Evolutionary conservation across 495 filamentous ascomycete species (phyloP).

Genomic region (Chaetomium fimeti): DNA sequence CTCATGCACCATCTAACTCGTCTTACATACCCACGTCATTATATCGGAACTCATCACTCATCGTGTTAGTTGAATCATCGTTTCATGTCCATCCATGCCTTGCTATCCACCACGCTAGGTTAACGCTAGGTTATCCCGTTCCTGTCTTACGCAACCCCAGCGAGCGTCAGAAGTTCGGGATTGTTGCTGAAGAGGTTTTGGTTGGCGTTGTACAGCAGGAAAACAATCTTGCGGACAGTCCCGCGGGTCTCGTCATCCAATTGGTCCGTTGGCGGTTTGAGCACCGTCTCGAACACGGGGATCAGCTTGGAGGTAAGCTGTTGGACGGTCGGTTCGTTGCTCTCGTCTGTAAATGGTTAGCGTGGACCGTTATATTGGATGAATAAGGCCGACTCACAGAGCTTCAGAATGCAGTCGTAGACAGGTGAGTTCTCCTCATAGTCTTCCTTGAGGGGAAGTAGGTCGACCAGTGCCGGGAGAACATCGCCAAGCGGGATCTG

Average conservation of each 20-base stretch:
- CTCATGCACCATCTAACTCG: conserved; percentile 13
- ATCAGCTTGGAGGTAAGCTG: conserved; percentile 74
- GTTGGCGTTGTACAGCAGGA: conserved; percentile 34
- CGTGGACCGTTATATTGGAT: neutral
- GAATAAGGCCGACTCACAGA: conserved; percentile 60
- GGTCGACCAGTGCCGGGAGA: conserved; percentile 71
- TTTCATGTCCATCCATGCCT: conserved; percentile 20
- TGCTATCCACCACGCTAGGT: conserved; percentile 14
- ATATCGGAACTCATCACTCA: conserved; percentile 30
- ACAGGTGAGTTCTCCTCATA: conserved; percentile 95
- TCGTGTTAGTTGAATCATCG: conserved; percentile 28
- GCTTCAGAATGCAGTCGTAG: conserved; percentile 78
- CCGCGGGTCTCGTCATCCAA: conserved; percentile 74
- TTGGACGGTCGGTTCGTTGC: conserved; percentile 67
- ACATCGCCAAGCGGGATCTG: conserved; percentile 76
- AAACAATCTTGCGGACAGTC: conserved; percentile 31
- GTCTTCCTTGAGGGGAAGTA: conserved; percentile 89
- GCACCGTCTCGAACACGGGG: conserved; percentile 75
- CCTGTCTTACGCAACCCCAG: conserved; percentile 29
- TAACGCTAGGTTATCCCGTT: neutral
- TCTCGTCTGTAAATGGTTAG: conserved; percentile 57
- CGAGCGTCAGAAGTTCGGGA: conserved; percentile 35
- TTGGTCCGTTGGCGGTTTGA: conserved; percentile 77
- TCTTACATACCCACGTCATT: conserved; percentile 19
- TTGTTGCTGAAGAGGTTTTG: conserved; percentile 34